Evolutionary conservation across 208 protist genomes (phyloP), one percentile per base, ranked within the genome.

Genomic region (Acanthamoeba lenticulata): DNA sequence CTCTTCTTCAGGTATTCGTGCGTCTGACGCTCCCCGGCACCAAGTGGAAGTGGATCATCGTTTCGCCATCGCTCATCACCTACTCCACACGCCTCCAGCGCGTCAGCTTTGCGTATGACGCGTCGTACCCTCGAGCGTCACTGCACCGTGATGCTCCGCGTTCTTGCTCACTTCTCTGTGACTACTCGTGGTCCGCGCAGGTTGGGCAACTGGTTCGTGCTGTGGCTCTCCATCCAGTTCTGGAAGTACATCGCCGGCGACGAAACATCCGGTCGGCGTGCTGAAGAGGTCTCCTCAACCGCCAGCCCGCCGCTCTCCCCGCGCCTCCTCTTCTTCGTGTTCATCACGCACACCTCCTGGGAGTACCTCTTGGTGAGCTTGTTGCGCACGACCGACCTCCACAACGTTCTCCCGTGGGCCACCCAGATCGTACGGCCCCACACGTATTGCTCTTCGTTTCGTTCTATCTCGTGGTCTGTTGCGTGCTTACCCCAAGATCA

Each of bases 21-120:
- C 44, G 36, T n/a, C 44, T 85, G 27, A 55, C 74, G 21, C 42
- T 85, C 7, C 74, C 74, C 27, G 74, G 74, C 24, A 55, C 74
- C 3, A 85, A 85, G 42, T 85, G 74, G 74, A 85, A 85, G 44
- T 85, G 74, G 74, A 85, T 85, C 44, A 1, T 85, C 9, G 55
- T 85, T 0, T 55, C 42, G 44, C 74, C 74, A 11, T 45, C 74
- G 13, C 74, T 85, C n/a, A 21, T 85, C 42, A 85, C 74, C 44
- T 85, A 85, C 21, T 55, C 74, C 27, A 85, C 74, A n/a, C 29
- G 74, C 42, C 32, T 55, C 44, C 74, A 85, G 42, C 38, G 74
- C 1, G 74, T 36, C 19, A 15, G 21, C 9, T 85, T 85, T 36
- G 74, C 42, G 74, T 55, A 55, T 21, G 42, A 13, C n/a, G 2